Conservation (phyloP, 345 rosid species). For the Camelina laxa region DNA sequence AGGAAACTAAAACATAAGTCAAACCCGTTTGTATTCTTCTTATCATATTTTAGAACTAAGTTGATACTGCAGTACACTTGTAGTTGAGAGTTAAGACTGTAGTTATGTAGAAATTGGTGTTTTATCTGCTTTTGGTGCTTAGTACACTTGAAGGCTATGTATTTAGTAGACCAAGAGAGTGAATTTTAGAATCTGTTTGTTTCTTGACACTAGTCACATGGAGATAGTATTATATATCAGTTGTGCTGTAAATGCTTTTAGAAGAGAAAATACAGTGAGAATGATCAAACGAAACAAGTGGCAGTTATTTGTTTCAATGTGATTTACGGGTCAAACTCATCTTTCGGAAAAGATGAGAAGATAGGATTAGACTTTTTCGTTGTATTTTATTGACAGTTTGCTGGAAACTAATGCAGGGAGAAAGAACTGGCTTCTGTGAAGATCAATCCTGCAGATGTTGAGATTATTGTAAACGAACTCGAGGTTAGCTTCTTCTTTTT, state of each 20-base stretch:
- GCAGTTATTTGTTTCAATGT: neutral
- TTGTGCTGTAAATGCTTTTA: neutral
- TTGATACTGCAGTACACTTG: constrained; percentile 1
- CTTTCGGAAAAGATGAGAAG: neutral
- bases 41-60: neutral
- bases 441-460: constrained; percentile 89
- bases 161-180: neutral
- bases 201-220: neutral
- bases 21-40: neutral
- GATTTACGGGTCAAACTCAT: neutral
- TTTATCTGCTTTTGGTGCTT: neutral
- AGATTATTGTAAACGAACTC: constrained; percentile 86
- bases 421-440: constrained; percentile 96
- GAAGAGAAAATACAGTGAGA: neutral
- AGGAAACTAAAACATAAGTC: constrained; percentile 14
- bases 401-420: constrained; percentile 56
- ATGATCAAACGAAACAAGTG: neutral
- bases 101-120: neutral
- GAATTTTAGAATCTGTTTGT: neutral
- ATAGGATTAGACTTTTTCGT: constrained; percentile 4
- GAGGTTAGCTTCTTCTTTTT: constrained; percentile 59
- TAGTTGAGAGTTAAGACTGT: constrained; percentile 4
- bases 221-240: neutral
- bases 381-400: neutral
- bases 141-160: neutral